Evolutionary conservation across 179 eudicot genomes (phyloP), one percentile per base, ranked within the genome.

Genomic region (Spinacia oleracea): DNA sequence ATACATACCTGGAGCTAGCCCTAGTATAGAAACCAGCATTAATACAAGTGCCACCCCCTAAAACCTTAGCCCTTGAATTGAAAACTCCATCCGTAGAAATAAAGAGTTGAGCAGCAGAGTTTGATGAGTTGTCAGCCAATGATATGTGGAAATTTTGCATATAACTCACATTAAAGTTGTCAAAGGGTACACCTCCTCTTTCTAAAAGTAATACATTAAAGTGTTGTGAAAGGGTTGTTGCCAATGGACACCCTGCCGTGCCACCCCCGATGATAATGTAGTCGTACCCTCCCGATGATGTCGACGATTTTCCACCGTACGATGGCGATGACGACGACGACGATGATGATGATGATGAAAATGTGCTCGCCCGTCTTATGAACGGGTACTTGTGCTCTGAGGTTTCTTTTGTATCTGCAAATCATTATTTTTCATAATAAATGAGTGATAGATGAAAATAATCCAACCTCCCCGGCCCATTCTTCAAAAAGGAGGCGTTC

Each of bases 1-100:
- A 9, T 0, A 27, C 71, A 32, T 86, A 95, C 98, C 98, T 91
- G 50, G 93, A 45, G 89, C 97, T 89, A 9, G 98, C 91, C 60
- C 98, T 80, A 60, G 97, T 89, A 83, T 95, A 96, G 81, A 96
- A 96, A 15, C 99, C 99, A 77, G 99, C 99, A 88, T 96, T 96
- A 76, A 96, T 91, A 85, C 89, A 78, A 70, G 96, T 74, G 45
- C 88, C 99, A 27, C 99, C 99, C 43, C 99, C 99, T 82, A 96
- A 83, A 29, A 96, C 88, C 75, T 89, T 84, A 64, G 97, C 98
- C 72, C 99, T 88, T 0, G 95, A 77, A 83, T 96, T 96, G 51
- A 85, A 84, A 10, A 96, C 99, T 0, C 98, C 96, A 78, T 96
- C 99, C 62, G 89, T 89, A 25, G 99, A 96, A 20, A 88, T 72